These are phyloP conservation scores for Corchorus capsularis DNA, from an alignment of 345 rosid species.

Conservation along the genomic window DNA sequence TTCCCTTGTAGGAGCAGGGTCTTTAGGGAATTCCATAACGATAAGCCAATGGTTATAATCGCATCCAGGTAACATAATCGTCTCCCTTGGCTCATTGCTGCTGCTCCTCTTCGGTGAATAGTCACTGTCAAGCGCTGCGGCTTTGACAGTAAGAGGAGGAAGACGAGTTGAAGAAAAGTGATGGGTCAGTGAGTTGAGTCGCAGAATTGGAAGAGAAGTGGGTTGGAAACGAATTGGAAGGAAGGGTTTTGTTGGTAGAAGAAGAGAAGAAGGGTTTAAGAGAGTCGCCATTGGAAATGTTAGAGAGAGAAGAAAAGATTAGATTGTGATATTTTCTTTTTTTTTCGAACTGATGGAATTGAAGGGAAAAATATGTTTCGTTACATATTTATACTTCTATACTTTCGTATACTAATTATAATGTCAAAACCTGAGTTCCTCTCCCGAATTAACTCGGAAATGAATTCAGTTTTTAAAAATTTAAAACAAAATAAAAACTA, in stretches of 20 bases:
- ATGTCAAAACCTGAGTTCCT: no score
- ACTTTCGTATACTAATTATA: no score
- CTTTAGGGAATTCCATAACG: slow-evolving; percentile 97
- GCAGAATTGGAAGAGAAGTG: slow-evolving; percentile 24
- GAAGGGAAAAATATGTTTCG: not conserved
- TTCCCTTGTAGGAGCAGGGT: slow-evolving; percentile 89
- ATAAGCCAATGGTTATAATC: slow-evolving; percentile 97
- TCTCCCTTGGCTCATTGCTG: slow-evolving; percentile 76
- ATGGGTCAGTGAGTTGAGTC: slow-evolving; percentile 20
- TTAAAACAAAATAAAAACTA: no score
- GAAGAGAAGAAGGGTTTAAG: slow-evolving; percentile 41
- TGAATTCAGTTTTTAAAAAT: no score
- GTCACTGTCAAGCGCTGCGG: slow-evolving; percentile 58
- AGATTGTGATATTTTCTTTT: slow-evolving; percentile 7
- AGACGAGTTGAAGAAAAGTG: slow-evolving; percentile 23
- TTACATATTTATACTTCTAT: no score
- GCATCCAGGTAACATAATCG: slow-evolving; percentile 92
- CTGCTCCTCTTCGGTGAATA: slow-evolving; percentile 72
- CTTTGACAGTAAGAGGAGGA: slow-evolving; percentile 33
- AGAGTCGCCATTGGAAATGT: slow-evolving; percentile 53
- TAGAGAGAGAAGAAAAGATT: not conserved
- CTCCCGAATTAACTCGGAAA: no score
- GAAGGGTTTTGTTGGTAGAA: slow-evolving; percentile 42
- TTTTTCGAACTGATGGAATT: not conserved
- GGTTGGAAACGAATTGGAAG: slow-evolving; percentile 1